These are phyloP conservation scores for Tremella fuciformis DNA, from an alignment of 768 basidiomycete genomes.

Conservation along the genomic window DNA sequence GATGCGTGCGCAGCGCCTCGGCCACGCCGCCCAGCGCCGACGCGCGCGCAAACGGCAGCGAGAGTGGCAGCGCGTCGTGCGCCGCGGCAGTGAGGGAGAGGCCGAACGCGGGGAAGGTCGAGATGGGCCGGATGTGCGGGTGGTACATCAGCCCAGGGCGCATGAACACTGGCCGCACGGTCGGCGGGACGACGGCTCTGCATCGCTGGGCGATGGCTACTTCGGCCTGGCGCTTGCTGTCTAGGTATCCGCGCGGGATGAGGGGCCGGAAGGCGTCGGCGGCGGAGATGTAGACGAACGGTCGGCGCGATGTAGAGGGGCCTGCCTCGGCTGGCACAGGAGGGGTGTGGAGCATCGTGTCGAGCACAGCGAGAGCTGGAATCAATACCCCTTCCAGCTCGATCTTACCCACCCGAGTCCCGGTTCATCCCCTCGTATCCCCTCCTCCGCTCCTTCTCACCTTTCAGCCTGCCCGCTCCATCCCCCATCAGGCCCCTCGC, in stretches of 20 bases:
- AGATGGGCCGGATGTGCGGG: constrained; percentile 84
- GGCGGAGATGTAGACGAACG: constrained; percentile 90
- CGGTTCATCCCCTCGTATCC: constrained; percentile 78
- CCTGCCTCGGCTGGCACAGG: constrained; percentile 4
- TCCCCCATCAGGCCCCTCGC: constrained; percentile 56
- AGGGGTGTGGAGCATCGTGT: constrained; percentile 59
- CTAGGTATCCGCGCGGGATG: constrained; percentile 79
- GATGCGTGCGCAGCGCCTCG: constrained; percentile 75
- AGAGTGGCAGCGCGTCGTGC: constrained; percentile 58
- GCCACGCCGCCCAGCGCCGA: constrained; percentile 57
- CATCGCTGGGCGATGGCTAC: constrained; percentile 61
- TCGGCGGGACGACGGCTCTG: constrained; percentile 44
- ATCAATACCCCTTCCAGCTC: background rate
- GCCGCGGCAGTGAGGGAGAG: constrained; percentile 75
- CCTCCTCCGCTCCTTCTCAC: constrained; percentile 48
- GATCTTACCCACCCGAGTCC: constrained; percentile 66
- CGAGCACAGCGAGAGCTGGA: constrained; percentile 65
- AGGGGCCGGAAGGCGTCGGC: constrained; percentile 88
- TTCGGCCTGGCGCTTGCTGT: constrained; percentile 93
- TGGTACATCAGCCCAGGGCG: constrained; percentile 96
- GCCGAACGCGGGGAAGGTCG: constrained; percentile 76
- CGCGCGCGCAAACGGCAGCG: constrained; percentile 28
- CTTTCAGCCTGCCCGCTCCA: constrained; percentile 46
- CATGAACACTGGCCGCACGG: constrained; percentile 71
- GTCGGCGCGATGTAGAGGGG: constrained; percentile 15